phyloP scores from a whole-genome alignment of 1,284 basidiomycete species.

The Ceratorhiza oryzae-sativae region DNA sequence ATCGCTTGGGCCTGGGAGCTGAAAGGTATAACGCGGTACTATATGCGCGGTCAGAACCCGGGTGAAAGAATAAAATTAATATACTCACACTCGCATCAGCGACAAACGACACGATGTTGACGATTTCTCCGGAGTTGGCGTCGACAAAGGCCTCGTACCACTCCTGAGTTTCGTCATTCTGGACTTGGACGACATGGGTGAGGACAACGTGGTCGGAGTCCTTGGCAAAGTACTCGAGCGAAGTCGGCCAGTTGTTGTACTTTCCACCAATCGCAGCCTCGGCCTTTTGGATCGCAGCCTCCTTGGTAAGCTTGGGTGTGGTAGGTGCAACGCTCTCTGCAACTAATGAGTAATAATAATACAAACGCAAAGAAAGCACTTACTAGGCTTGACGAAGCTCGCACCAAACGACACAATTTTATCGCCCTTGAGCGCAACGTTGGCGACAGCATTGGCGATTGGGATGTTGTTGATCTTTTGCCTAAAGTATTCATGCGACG shows the following conservation, averaged over 20 bases:
- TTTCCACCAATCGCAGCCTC: slow-evolving; percentile 24
- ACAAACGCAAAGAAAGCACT: background rate
- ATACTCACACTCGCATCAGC: slow-evolving; percentile 22
- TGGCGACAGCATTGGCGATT: slow-evolving; percentile 59
- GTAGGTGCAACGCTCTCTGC: slow-evolving; percentile 36
- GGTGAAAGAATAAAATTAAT: background rate
- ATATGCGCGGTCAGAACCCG: background rate
- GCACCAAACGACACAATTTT: slow-evolving; percentile 60
- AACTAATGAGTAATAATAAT: background rate
- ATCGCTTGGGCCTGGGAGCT: slow-evolving; percentile 19
- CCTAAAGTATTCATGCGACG: slow-evolving; percentile 54
- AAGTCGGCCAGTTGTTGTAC: slow-evolving; percentile 17
- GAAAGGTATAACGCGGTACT: slow-evolving; percentile 38
- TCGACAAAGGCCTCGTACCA: slow-evolving; percentile 41
- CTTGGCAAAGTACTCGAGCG: slow-evolving; percentile 35
- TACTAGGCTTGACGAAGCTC: slow-evolving; percentile 56
- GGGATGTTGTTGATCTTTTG: slow-evolving; percentile 57
- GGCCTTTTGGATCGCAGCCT: slow-evolving; percentile 36
- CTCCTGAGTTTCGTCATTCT: slow-evolving; percentile 44
- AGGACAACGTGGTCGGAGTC: slow-evolving; percentile 37
- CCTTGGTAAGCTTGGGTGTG: slow-evolving; percentile 36
- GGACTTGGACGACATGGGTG: slow-evolving; percentile 38
- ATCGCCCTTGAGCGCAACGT: slow-evolving; percentile 53
- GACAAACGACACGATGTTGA: slow-evolving; percentile 39
- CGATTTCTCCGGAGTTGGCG: slow-evolving; percentile 27